A percentile compares a stretch with the other conserved stretches of the same genome.
Conservation (phyloP, 2,329 filamentous ascomycete genomes). For the Hyphodiscus sp. region DNA sequence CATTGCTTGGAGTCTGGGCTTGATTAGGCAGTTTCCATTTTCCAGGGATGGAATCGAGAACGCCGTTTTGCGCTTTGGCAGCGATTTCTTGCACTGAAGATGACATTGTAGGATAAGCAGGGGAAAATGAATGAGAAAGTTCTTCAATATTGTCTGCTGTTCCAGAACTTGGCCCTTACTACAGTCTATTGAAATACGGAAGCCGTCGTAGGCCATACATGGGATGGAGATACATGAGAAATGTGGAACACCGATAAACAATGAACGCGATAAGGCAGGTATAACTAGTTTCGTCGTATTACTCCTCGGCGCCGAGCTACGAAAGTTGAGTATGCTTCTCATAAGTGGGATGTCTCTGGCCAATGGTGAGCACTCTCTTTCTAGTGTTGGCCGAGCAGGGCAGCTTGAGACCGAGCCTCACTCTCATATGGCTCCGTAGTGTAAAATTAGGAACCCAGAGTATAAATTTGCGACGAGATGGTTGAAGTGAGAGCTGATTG, state of each 20-base stretch:
- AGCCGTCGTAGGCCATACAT: background rate
- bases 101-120: background rate
- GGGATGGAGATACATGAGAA: background rate
- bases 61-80: background rate
- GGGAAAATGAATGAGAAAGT: background rate
- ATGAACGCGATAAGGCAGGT: background rate
- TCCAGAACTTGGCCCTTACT: background rate
- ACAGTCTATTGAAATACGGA: background rate
- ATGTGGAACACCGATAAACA: background rate
- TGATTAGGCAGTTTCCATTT: background rate
- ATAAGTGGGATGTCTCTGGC: background rate
- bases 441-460: background rate
- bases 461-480: background rate
- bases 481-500: background rate
- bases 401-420: background rate
- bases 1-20: background rate
- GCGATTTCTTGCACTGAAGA: background rate
- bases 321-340: background rate
- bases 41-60: background rate
- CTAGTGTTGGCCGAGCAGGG: background rate
- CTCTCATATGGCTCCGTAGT: background rate
- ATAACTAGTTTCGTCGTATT: background rate
- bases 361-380: background rate
- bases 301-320: background rate
- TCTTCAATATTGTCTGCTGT: background rate